phyloP scores from a whole-genome alignment of 306 rosid genomes.

The Carpinus fangiana region DNA sequence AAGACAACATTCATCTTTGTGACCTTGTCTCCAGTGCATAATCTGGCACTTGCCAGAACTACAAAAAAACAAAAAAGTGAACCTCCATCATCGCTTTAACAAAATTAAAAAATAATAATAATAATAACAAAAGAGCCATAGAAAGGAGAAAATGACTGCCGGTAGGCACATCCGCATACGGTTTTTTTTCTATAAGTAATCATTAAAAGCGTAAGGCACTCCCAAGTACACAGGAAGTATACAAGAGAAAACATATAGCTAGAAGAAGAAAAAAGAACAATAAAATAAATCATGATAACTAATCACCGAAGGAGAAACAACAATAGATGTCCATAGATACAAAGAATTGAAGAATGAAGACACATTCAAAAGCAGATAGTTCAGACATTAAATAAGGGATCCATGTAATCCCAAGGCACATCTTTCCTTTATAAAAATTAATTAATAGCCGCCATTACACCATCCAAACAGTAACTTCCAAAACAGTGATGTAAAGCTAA shows the following conservation, averaged over 20 bases:
- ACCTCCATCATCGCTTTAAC: conserved; percentile 9
- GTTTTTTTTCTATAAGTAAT: not conserved
- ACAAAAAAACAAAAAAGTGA: conserved; percentile 26
- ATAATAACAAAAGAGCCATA: not conserved
- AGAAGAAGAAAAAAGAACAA: no score
- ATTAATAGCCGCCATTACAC: not conserved
- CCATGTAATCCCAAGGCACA: not conserved
- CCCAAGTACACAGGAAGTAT: no score
- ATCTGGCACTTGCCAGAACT: conserved; percentile 92
- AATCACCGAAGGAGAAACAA: no score
- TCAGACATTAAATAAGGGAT: not conserved
- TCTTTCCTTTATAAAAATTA: not conserved
- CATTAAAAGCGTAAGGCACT: no score
- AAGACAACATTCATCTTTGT: conserved; percentile 72
- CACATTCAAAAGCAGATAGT: not conserved
- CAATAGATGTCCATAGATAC: no score
- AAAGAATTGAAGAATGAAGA: no score
- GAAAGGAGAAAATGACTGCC: not conserved
- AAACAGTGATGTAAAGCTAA: not conserved
- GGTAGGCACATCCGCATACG: not conserved
- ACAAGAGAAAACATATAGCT: no score
- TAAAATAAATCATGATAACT: no score
- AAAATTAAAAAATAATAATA: no score
- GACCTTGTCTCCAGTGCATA: conserved; percentile 83
- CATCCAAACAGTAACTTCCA: not conserved